Conservation (phyloP, 345 rosid species). For the Atalantia buxifolia region DNA sequence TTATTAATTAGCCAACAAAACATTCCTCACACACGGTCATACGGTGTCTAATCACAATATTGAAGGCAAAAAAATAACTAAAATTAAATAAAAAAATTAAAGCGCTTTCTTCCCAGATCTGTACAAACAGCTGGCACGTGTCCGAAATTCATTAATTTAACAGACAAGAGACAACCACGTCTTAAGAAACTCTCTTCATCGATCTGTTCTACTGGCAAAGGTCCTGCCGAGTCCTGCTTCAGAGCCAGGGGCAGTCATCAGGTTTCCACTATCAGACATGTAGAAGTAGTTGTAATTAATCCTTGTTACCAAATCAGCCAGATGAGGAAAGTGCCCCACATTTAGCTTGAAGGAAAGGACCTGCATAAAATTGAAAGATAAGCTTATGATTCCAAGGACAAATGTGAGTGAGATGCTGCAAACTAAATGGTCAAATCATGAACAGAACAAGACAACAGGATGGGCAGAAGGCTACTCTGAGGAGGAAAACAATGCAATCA, state of each 20-base stretch:
- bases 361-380: slow-evolving; percentile 34
- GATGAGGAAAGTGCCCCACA: slow-evolving; percentile 91
- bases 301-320: slow-evolving; percentile 89
- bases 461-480: slow-evolving; percentile 52
- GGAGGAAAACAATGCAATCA: slow-evolving; percentile 90
- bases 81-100: too few relatives aligned
- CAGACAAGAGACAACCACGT: not conserved
- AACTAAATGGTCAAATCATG: slow-evolving; percentile 1
- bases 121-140: not conserved
- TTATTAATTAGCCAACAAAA: too few relatives aligned
- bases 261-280: slow-evolving; percentile 84
- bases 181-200: not conserved
- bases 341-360: slow-evolving; percentile 85
- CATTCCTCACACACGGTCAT: too few relatives aligned
- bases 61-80: too few relatives aligned
- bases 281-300: slow-evolving; percentile 91
- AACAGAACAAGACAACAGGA: not conserved
- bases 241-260: slow-evolving; percentile 54
- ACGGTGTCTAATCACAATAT: too few relatives aligned
- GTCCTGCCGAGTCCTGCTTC: slow-evolving; percentile 40
- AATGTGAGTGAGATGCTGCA: not conserved
- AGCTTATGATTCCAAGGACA: not conserved
- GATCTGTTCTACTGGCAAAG: slow-evolving; percentile 22
- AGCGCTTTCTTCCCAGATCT: too few relatives aligned
- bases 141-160: not conserved